Percentiles rank a stretch among this genome's conserved stretches.
phyloP scores from a whole-genome alignment of 2,329 filamentous ascomycete species.

The Fusarium verticillioides region DNA sequence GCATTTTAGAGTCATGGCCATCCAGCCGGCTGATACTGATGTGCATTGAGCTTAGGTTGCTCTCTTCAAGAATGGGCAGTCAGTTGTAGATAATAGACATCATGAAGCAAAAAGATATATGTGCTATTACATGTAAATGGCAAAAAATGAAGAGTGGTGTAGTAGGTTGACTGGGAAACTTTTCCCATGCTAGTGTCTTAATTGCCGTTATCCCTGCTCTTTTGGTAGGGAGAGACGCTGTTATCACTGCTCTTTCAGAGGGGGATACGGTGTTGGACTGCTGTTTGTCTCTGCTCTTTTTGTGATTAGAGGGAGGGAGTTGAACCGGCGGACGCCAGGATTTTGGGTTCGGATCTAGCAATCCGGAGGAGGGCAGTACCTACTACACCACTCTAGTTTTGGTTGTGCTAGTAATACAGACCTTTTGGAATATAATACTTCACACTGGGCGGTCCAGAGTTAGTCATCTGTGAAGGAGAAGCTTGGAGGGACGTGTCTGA shows the following conservation, averaged over 20 bases:
- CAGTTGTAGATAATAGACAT: fast-evolving
- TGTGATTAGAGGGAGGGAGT: background rate
- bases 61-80: background rate
- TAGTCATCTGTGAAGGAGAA: fast-evolving
- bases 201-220: background rate
- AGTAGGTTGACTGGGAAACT: background rate
- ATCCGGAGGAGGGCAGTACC: background rate
- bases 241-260: background rate
- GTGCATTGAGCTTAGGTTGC: slow-evolving; percentile 54
- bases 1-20: fast-evolving
- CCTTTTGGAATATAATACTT: background rate
- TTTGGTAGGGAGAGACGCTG: background rate
- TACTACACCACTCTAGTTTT: background rate
- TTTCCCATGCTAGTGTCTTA: background rate
- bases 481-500: too few species aligned
- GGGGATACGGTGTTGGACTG: too few species aligned
- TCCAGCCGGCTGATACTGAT: slow-evolving; percentile 43
- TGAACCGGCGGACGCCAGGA: background rate
- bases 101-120: fast-evolving
- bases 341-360: background rate
- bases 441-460: fast-evolving
- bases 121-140: fast-evolving
- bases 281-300: background rate
- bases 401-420: background rate
- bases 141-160: background rate